phyloP scores from a whole-genome alignment of 2,329 filamentous ascomycete genomes.

The Trichophyton rubrum region DNA sequence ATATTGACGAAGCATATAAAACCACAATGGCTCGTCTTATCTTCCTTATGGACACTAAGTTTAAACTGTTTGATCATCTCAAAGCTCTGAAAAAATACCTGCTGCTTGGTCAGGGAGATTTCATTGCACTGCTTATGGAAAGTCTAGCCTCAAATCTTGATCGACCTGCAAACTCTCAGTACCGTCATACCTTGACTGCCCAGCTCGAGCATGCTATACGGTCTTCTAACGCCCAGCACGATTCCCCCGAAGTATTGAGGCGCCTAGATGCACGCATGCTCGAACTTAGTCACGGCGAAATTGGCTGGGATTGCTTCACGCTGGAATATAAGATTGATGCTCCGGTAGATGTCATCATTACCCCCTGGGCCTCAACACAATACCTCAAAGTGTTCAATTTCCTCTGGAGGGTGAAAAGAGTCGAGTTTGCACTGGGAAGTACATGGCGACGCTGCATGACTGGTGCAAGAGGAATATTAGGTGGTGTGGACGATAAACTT shows the following conservation, averaged over 20 bases:
- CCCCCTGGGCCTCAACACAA: slow-evolving; percentile 86
- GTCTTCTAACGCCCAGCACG: slow-evolving; percentile 92
- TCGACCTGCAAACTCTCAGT: slow-evolving; percentile 89
- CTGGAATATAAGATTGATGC: slow-evolving; percentile 97
- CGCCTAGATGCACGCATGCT: slow-evolving; percentile 96
- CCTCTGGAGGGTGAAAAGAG: slow-evolving; percentile 92
- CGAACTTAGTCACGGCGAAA: slow-evolving; percentile 88
- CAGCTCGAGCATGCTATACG: slow-evolving; percentile 95
- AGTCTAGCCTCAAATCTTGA: slow-evolving; percentile 86
- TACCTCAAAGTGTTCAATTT: slow-evolving; percentile 99
- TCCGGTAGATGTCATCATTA: slow-evolving; percentile 92
- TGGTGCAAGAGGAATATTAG: slow-evolving; percentile 78
- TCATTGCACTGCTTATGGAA: slow-evolving; percentile 94
- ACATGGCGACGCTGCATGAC: slow-evolving; percentile 97
- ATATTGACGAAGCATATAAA: slow-evolving; percentile 95
- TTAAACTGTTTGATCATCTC: slow-evolving; percentile 86
- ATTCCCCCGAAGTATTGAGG: slow-evolving; percentile 79
- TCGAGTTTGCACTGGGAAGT: slow-evolving; percentile 82
- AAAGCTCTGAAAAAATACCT: slow-evolving; percentile 89
- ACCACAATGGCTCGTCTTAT: slow-evolving; percentile 94
- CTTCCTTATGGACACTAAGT: slow-evolving; percentile 86
- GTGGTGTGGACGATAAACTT: slow-evolving; percentile 59
- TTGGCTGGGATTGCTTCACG: slow-evolving; percentile 98
- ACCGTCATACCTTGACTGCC: slow-evolving; percentile 91
- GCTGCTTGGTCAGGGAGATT: slow-evolving; percentile 87